Evolutionary conservation across 768 basidiomycete genomes (phyloP).

Genomic region (Tylopilus vinaceipallidus): DNA sequence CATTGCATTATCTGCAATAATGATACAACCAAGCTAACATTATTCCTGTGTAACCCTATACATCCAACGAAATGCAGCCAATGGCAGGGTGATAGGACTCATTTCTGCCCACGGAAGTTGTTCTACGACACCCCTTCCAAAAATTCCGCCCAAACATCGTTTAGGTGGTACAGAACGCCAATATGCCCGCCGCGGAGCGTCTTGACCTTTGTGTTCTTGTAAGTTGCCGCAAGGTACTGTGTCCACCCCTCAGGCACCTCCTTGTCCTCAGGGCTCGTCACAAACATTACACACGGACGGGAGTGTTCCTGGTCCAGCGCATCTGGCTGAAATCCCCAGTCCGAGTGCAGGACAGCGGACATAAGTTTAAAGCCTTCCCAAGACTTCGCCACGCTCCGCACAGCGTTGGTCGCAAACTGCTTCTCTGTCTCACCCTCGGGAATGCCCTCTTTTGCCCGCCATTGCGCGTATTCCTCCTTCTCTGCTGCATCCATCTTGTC

Average conservation of each 20-base stretch:
- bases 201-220: constrained; percentile 42
- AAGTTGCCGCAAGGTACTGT: constrained; percentile 46
- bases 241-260: constrained; percentile 43
- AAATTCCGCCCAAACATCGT: constrained; percentile 44
- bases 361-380: constrained; percentile 54
- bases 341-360: constrained; percentile 42
- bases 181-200: constrained; percentile 50
- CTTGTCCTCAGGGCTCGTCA: constrained; percentile 42
- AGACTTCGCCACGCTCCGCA: constrained; percentile 46
- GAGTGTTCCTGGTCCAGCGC: constrained; percentile 45
- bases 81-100: too few relatives aligned
- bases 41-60: too few relatives aligned
- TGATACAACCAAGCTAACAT: too few relatives aligned
- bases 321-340: constrained; percentile 49
- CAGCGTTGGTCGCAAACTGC: constrained; percentile 40
- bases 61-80: too few relatives aligned
- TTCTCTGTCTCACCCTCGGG: constrained; percentile 44
- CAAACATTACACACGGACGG: constrained; percentile 44
- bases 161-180: constrained; percentile 42
- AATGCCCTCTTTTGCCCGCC: constrained; percentile 40
- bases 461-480: constrained; percentile 34
- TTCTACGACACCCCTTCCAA: constrained; percentile 18
- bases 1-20: too few relatives aligned
- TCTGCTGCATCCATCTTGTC: constrained; percentile 40
- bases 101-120: too few relatives aligned